Percentiles rank a stretch among this genome's conserved stretches.
Evolutionary conservation across 371 early-diverging fungal genomes (phyloP).

Genomic region (Gilbertella persicaria): DNA sequence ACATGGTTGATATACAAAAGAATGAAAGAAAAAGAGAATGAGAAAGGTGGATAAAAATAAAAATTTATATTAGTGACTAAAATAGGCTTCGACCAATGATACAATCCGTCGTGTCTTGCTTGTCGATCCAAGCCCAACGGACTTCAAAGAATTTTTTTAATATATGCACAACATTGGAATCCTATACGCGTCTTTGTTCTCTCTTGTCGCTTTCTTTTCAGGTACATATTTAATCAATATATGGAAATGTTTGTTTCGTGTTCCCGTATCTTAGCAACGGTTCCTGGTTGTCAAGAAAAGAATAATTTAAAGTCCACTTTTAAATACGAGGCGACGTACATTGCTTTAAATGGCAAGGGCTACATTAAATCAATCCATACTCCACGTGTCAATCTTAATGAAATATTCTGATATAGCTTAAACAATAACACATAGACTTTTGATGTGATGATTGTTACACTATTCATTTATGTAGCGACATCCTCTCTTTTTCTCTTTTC

Average conservation of each 20-base stretch:
- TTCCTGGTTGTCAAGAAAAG: background rate
- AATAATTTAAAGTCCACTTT: too few relatives aligned
- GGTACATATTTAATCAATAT: too few relatives aligned
- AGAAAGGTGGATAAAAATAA: background rate
- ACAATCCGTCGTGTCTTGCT: background rate
- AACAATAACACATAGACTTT: too few relatives aligned
- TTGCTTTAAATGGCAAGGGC: background rate
- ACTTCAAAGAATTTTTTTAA: background rate
- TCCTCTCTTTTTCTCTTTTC: background rate
- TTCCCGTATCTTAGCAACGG: too few relatives aligned
- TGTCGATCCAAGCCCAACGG: background rate
- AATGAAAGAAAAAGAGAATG: background rate
- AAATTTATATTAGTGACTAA: background rate
- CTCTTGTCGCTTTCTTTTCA: too few relatives aligned
- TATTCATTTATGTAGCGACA: background rate
- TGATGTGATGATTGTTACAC: too few relatives aligned
- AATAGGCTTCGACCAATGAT: background rate
- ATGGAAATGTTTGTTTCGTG: too few relatives aligned
- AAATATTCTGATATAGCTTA: too few relatives aligned
- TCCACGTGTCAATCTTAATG: background rate
- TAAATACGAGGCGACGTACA: background rate
- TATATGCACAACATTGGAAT: background rate
- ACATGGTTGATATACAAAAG: slow-evolving; percentile 13
- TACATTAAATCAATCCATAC: background rate
- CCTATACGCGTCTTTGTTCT: too few relatives aligned